Base-by-base conservation (phyloP, 2,329 filamentous ascomycete genomes). In the Cercospora brassicicola region DNA sequence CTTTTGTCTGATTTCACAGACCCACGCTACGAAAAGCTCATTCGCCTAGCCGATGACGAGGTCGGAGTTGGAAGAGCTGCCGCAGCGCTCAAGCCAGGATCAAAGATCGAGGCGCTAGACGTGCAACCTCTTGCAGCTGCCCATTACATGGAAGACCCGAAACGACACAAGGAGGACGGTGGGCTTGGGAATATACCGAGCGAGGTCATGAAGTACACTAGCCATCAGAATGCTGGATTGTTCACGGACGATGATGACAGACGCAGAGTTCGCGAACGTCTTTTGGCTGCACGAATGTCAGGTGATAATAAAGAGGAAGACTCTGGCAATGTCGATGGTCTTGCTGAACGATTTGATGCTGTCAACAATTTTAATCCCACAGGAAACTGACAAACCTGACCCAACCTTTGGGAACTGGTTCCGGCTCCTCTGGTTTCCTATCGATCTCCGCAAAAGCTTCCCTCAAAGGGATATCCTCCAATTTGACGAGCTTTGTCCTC, bases 371-470 rank as follows among this genome's bases (percentile, higher is more conserved):
- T 72, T 45, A 73, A 66, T 73, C 73, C 73, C 73, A 74, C 13
- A 74, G 36, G 57, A 71, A 67, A 10, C 71, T 70, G 30, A 73
- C 53, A 45, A 64, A 67, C 45, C 69, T 71, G 48, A 64, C 51
- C 66, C 71, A 73, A 8, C 67, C 70, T 45, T 67, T 74, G 4
- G 71, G 65, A 28, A 63, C 56, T 8, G 69, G 67, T 28, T 73
- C 72, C 26, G 66, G 66, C 42, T 67, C 57, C 18, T 73, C 71
- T 11, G 71, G 70, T 48, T 74, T 69, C 30, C 70, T 59, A 26
- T 65, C 65, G 2, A 72, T 69, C 57, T 72, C 71, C 11, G 72
- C 72, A 10, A 75, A 66, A 15, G 72, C 73, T 55, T 73, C 72
- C 3, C 48, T 65, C 28, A 75, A 53, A 4, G 73, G 73, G 3